Percentiles rank a stretch among this genome's conserved stretches.
These are phyloP conservation scores for Cordyceps fumosorosea DNA, from an alignment of 2,329 filamentous ascomycete species.

Conservation along the genomic window DNA sequence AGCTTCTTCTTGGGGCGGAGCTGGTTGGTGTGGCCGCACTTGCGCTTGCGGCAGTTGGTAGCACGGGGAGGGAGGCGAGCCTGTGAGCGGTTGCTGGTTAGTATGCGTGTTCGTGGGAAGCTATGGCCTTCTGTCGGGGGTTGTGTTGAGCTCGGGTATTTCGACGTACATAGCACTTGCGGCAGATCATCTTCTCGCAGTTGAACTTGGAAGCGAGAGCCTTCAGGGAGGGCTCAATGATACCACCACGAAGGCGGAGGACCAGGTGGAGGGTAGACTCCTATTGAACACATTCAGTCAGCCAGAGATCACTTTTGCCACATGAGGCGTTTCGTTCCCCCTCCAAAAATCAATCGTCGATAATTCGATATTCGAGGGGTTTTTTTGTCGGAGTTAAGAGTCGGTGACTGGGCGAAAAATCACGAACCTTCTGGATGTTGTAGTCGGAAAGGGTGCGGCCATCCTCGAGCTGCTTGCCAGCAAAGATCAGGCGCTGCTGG, in stretches of 20 bases:
- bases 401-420: conserved; percentile 4
- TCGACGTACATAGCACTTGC: conserved; percentile 95
- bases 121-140: neutral
- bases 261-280: conserved; percentile 98
- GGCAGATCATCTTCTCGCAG: conserved; percentile 99
- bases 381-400: neutral
- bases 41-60: conserved; percentile 99
- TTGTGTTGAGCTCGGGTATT: neutral
- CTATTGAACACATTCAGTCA: conserved; percentile 39
- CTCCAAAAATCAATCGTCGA: neutral
- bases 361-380: neutral
- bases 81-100: conserved; percentile 26
- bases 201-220: conserved; percentile 98
- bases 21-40: conserved; percentile 99
- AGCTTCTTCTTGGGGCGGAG: conserved; percentile 99
- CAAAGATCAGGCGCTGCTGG: conserved; percentile 98
- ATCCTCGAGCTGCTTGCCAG: conserved; percentile 98
- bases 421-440: conserved; percentile 95
- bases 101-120: neutral
- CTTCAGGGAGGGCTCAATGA: conserved; percentile 99
- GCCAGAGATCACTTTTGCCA: conserved; percentile 16
- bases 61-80: conserved; percentile 91
- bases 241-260: conserved; percentile 97
- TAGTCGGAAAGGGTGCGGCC: conserved; percentile 94
- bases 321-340: neutral